These are phyloP conservation scores for Trichophyton equinum DNA, from an alignment of 2,329 filamentous ascomycete species.

Conservation along the genomic window DNA sequence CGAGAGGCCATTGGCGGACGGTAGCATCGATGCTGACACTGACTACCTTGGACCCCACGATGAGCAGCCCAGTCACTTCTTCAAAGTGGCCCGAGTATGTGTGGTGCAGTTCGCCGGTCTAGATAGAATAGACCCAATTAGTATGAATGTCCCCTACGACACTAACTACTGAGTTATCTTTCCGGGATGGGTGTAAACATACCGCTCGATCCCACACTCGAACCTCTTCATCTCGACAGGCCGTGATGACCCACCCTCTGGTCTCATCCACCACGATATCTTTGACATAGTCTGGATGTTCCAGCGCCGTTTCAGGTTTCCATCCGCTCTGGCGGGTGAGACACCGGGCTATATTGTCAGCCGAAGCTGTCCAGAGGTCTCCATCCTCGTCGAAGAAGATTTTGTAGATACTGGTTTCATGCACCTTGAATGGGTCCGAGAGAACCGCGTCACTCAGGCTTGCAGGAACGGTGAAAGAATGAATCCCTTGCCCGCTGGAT, in stretches of 20 bases:
- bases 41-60: slow-evolving; percentile 49
- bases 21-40: slow-evolving; percentile 88
- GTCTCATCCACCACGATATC: slow-evolving; percentile 59
- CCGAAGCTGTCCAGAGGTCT: slow-evolving; percentile 86
- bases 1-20: slow-evolving; percentile 69
- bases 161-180: neutral
- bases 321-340: slow-evolving; percentile 57
- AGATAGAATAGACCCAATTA: slow-evolving; percentile 20
- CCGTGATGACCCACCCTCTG: slow-evolving; percentile 70
- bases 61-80: slow-evolving; percentile 69
- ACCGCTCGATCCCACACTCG: slow-evolving; percentile 68
- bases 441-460: slow-evolving; percentile 37
- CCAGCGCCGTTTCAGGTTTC: slow-evolving; percentile 56
- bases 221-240: slow-evolving; percentile 80
- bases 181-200: slow-evolving; percentile 13
- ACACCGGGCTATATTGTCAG: slow-evolving; percentile 77
- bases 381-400: slow-evolving; percentile 59
- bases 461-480: slow-evolving; percentile 42
- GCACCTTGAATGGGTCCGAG: slow-evolving; percentile 56
- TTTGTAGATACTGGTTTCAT: slow-evolving; percentile 83
- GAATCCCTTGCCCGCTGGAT: slow-evolving; percentile 67
- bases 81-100: slow-evolving; percentile 77
- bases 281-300: slow-evolving; percentile 81
- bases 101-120: slow-evolving; percentile 60
- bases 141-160: neutral